Base-by-base conservation (phyloP, 1,139 yeast species). In the Yamadazyma aaseri region DNA sequence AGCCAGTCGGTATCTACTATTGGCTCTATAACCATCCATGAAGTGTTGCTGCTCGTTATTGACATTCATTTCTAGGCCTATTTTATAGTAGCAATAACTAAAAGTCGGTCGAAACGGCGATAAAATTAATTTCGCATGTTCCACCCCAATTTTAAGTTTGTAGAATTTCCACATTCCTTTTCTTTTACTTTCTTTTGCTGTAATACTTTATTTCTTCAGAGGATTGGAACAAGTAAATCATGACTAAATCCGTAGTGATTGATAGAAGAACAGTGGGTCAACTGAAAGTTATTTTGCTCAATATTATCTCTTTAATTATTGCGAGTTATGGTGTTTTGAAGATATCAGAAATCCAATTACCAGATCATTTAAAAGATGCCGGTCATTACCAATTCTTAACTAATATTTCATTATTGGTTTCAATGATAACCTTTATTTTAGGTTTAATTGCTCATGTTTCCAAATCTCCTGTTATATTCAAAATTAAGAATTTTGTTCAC, bases 321-420 rank as follows among this genome's bases (percentile, higher is more conserved):
- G 71, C 73, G 1, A 23, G 34, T 3, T 61, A 53, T 37, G 74
- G 73, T 0, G 38, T 58, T 5, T 36, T 50, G 35, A 31, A 37
- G 16, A 28, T 53, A 8, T 28, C 29, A 2, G n/a, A 35, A 6
- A 5, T 34, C 1, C 44, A 45, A 21, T 41, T 58, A 17, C 86
- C 89, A 1, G 61, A 56, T 1, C 63, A 60, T 30, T 55, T 81
- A 24, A 60, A 49, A 4, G 55, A 56, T 9, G 89, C 79, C 0
- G 90, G 90, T 1, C 81, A 72, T 38, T 73, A 73, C 61, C 89
- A 82, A 52, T 82, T 82, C 51, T 61, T 82, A 32, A 82, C 92
- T 10, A 81, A 80, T 50, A 51, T 81, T 9, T 73, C 84, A 29
- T 58, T 81, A 15, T 55, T 57, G 1, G 57, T 71, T 21, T 72